Evolutionary conservation across 176 grass and related monocot species (phyloP).

Genomic region (Tillandsia fasciculata): DNA sequence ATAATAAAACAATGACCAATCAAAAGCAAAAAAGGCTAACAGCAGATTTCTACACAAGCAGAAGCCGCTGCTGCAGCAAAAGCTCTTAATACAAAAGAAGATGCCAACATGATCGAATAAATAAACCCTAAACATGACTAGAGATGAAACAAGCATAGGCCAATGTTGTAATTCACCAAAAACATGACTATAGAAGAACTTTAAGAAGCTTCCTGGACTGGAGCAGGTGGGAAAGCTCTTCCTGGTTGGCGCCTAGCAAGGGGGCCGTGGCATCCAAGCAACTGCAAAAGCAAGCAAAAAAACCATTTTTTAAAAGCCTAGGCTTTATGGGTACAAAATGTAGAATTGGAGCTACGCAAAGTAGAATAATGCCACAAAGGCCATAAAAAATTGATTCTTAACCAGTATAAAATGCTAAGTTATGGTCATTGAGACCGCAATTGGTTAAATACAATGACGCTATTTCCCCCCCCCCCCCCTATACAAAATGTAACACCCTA

Average conservation of each 20-base stretch:
- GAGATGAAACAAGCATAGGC: not conserved
- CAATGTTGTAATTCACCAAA: not conserved
- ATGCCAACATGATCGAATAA: no score
- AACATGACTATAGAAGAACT: not conserved
- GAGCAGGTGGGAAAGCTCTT: not conserved
- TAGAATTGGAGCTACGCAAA: no score
- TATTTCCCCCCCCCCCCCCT: no score
- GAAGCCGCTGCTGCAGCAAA: not conserved
- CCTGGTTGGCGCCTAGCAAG: conserved; percentile 5
- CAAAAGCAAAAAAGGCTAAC: not conserved
- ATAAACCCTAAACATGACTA: not conserved
- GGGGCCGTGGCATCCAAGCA: conserved; percentile 13
- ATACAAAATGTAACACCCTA: no score
- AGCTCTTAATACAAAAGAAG: not conserved
- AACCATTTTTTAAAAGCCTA: no score
- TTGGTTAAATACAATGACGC: no score
- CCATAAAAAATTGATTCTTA: no score
- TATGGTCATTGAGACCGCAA: no score
- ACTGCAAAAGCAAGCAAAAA: conserved; percentile 5
- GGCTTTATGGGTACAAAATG: no score
- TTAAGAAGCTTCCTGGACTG: not conserved
- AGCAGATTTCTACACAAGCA: not conserved
- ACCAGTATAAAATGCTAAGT: no score
- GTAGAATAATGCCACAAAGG: no score
- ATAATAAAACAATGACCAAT: not conserved